Evolutionary conservation across 1,284 basidiomycete genomes (phyloP).

Genomic region (Rugosomyces carneus): DNA sequence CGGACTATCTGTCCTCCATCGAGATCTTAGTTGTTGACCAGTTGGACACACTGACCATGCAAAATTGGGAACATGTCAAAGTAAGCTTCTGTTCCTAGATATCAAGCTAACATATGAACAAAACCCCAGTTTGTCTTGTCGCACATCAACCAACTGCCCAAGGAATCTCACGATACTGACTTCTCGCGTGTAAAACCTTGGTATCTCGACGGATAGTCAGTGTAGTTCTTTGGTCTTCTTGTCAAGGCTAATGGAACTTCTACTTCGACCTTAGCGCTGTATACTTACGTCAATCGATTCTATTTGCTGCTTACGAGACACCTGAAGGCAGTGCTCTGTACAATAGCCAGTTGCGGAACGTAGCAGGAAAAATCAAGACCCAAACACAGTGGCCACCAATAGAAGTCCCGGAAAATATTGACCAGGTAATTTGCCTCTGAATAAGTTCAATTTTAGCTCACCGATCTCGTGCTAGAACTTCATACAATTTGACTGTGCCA

Average conservation of each 20-base stretch:
- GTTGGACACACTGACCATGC: conserved; percentile 91
- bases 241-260: not conserved
- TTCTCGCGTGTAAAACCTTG: conserved; percentile 97
- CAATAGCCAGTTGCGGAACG: conserved; percentile 70
- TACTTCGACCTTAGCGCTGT: not conserved
- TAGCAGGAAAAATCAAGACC: conserved; percentile 76
- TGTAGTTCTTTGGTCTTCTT: not conserved
- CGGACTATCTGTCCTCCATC: conserved; percentile 90
- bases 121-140: conserved; percentile 74
- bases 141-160: conserved; percentile 84
- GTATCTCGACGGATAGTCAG: conserved; percentile 92
- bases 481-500: conserved; percentile 67
- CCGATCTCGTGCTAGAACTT: conserved; percentile 51
- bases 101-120: conserved; percentile 1
- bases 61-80: conserved; percentile 98
- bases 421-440: conserved; percentile 47
- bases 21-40: conserved; percentile 94
- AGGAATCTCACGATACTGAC: conserved; percentile 89
- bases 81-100: conserved; percentile 35
- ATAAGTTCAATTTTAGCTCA: not conserved
- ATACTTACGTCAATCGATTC: conserved; percentile 8
- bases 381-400: conserved; percentile 68
- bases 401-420: conserved; percentile 72
- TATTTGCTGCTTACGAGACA: conserved; percentile 81
- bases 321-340: conserved; percentile 83